Percentiles rank a stretch among this genome's conserved stretches.
phyloP scores from a whole-genome alignment of 2,329 filamentous ascomycete genomes.

The Paecilomyces niveus region DNA sequence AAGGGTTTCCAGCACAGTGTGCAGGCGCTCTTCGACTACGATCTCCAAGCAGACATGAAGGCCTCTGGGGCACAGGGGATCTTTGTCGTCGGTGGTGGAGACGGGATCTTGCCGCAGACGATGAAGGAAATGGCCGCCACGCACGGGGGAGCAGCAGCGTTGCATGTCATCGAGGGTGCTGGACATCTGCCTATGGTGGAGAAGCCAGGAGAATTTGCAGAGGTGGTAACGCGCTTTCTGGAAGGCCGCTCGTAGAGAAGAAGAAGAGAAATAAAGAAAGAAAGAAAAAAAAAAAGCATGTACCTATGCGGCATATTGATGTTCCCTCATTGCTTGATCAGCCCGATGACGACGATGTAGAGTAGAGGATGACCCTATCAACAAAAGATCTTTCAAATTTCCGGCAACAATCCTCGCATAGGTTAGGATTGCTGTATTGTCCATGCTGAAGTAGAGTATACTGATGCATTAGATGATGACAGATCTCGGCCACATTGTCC shows the following conservation, averaged over 20 bases:
- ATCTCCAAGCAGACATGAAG: slow-evolving; percentile 40
- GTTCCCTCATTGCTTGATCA: not conserved
- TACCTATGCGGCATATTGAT: not conserved
- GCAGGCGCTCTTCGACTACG: slow-evolving; percentile 51
- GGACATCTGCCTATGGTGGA: slow-evolving; percentile 85
- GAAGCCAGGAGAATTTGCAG: slow-evolving; percentile 60
- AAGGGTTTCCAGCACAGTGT: slow-evolving; percentile 75
- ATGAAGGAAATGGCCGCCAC: slow-evolving; percentile 66
- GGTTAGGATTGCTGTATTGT: not conserved
- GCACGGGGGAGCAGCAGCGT: slow-evolving; percentile 51
- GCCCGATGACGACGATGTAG: not conserved
- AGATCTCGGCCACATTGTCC: not conserved
- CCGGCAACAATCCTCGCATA: not conserved
- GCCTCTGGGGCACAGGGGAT: slow-evolving; percentile 40
- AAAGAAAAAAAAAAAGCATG: not conserved
- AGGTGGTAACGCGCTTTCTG: slow-evolving; percentile 55
- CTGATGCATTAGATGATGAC: not conserved
- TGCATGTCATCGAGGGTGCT: slow-evolving; percentile 60
- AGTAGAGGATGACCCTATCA: not conserved
- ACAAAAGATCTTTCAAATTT: not conserved
- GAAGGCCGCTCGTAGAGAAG: not conserved
- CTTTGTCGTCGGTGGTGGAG: slow-evolving; percentile 65
- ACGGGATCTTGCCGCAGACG: slow-evolving; percentile 68
- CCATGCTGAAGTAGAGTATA: not conserved
- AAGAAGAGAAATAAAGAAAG: too few species aligned